Evolutionary conservation across 2,329 filamentous ascomycete genomes (phyloP), one percentile per base, ranked within the genome.

Genomic region (Diplodia mutila): DNA sequence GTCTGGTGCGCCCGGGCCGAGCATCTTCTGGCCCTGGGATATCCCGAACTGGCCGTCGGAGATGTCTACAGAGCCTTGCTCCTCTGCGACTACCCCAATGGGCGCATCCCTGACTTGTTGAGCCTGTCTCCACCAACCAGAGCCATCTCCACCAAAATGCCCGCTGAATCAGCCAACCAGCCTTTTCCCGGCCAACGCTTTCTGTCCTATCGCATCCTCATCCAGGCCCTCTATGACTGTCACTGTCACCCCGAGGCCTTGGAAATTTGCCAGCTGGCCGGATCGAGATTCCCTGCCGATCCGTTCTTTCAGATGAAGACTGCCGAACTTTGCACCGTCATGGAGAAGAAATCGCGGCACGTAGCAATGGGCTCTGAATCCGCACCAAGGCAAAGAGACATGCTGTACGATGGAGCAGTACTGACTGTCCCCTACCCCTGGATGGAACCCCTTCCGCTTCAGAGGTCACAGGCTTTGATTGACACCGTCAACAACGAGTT

Each of bases 61-160:
- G 75, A 77, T 49, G 70, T 71, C 0, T 77, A 76, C 52, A 76
- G 75, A 71, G 74, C 75, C 0, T 70, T 70, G 29, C 70, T 77
- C n/a, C 66, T 77, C 11, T 70, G 74, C 37, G 72, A 76, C 57
- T 73, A 75, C 18, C 68, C 67, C 8, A 37, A 37, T n/a, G 59
- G 59, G 2, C 18, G 34, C 8, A 27, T 63, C 14, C 42, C 59
- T 25, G 54, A 46, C 34, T 18, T n/a, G 18, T 21, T 7, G 12
- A 25, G 23, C 27, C 32, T n/a, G n/a, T n/a, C 25, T 2, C 18
- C 14, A 16, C 18, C 25, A 18, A 29, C 57, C 39, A 12, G n/a
- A 14, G 5, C 27, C 14, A 18, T 4, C n/a, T 21, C 27, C 16
- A 18, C 4, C 7, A 46, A 18, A 18, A 2, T 18, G 1, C 9